Evolutionary conservation across 352 stramenopile species (phyloP).

Genomic region (Phytophthora rubi): DNA sequence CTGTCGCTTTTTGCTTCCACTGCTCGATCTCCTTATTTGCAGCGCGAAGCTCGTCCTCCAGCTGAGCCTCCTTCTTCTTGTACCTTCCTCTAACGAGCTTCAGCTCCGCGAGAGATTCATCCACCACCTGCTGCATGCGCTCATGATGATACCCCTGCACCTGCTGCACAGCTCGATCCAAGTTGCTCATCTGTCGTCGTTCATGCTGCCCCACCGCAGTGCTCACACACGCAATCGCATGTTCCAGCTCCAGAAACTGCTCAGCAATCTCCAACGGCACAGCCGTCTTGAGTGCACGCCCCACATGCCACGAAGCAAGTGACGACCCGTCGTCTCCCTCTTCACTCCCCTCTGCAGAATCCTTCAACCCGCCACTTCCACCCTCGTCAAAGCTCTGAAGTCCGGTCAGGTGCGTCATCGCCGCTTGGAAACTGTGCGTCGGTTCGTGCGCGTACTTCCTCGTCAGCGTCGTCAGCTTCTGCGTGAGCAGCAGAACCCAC

Average conservation of each 20-base stretch:
- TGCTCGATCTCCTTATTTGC: slow-evolving; percentile 36
- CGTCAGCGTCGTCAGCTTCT: slow-evolving; percentile 50
- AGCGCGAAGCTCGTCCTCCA: slow-evolving; percentile 44
- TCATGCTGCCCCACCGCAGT: slow-evolving; percentile 40
- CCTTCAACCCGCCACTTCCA: background rate
- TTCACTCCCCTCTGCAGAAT: background rate
- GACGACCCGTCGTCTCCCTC: background rate
- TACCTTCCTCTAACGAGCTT: slow-evolving; percentile 56
- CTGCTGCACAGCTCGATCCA: slow-evolving; percentile 55
- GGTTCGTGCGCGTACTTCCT: slow-evolving; percentile 49
- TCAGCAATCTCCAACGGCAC: slow-evolving; percentile 35
- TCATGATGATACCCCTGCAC: slow-evolving; percentile 64
- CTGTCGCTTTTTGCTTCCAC: slow-evolving; percentile 42
- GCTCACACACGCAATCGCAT: slow-evolving; percentile 40
- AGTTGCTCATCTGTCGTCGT: slow-evolving; percentile 44
- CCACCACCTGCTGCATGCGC: slow-evolving; percentile 55
- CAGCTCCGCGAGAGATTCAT: slow-evolving; percentile 59
- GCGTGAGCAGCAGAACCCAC: slow-evolving; percentile 52
- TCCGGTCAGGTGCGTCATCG: slow-evolving; percentile 25
- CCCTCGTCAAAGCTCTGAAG: slow-evolving; percentile 1
- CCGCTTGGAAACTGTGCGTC: slow-evolving; percentile 32
- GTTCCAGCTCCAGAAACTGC: slow-evolving; percentile 47
- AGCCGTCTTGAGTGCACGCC: slow-evolving; percentile 32
- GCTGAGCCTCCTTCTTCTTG: slow-evolving; percentile 47
- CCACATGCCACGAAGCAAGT: slow-evolving; percentile 49